phyloP scores from a whole-genome alignment of 139 green algal genomes.

The Tetradesmus obliquus region DNA sequence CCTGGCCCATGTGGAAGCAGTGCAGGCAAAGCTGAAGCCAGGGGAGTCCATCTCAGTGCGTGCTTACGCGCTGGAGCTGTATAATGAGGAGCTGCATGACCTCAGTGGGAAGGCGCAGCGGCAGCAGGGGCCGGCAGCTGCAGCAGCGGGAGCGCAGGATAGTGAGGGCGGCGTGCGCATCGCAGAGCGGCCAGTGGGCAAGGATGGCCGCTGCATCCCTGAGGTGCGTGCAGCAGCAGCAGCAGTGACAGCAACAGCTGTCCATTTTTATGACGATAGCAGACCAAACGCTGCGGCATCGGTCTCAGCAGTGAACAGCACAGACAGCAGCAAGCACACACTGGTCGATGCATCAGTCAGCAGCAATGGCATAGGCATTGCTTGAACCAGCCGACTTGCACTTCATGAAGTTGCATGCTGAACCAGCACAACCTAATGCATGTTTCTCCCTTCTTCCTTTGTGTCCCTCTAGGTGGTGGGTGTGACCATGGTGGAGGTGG shows the following conservation, averaged over 20 bases:
- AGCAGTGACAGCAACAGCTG: too few species aligned
- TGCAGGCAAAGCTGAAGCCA: constrained; percentile 62
- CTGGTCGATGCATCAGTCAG: too few species aligned
- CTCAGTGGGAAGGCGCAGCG: constrained; percentile 44
- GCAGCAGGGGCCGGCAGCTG: constrained; percentile 4
- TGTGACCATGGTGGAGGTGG: constrained; percentile 52
- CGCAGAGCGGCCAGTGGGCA: constrained; percentile 61
- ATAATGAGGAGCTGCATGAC: constrained; percentile 83
- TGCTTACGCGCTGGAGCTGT: constrained; percentile 76
- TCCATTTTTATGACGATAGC: too few species aligned
- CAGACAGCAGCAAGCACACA: too few species aligned
- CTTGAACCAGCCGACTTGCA: not conserved
- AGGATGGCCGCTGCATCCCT: constrained; percentile 63
- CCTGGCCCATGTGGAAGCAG: constrained; percentile 55
- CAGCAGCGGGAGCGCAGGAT: not conserved
- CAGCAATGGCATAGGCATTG: not conserved
- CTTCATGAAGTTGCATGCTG: too few species aligned
- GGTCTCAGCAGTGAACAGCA: too few species aligned
- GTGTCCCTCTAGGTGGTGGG: constrained; percentile 61
- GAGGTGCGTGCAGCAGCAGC: constrained; percentile 54
- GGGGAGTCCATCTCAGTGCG: constrained; percentile 64
- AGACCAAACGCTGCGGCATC: too few species aligned
- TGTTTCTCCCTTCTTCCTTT: not conserved
- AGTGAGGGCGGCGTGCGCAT: constrained; percentile 23
- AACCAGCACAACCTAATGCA: too few species aligned